Base-by-base conservation (phyloP, 331 rosid genomes). In the Erythrophleum ivorense region DNA sequence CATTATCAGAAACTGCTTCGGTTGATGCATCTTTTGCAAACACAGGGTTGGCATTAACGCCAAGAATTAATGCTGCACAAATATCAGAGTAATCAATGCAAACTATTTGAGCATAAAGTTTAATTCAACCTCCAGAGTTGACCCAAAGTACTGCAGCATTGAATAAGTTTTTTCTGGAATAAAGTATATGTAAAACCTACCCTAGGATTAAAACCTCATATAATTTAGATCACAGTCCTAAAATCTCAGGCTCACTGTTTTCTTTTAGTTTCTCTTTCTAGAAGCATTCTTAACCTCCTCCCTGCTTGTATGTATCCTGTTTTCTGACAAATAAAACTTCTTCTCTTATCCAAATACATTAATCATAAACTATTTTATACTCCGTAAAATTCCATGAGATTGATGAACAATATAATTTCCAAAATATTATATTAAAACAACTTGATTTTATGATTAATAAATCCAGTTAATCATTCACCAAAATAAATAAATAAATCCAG, bases 41-140 rank as follows among this genome's bases (percentile, higher is more conserved):
- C 77, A 89, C 89, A 64, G 92, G 82, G 77, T 85, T 88, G 68
- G 92, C 85, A 89, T 87, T 88, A 52, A 91, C 87, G 77, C 91
- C 96, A 58, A 93, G 68, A 73, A 88, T 45, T 64, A 89, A 74
- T 53, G 92, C 96, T 88, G 86, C 85, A 86, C 14, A 75, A 34
- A 80, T 52, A 81, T 38, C 45, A 83, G 63, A 80, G 76, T 62
- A 80, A 72, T 72, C 75, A 80, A 74, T 29, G 41, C 66, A 77
- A 73, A 69, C 49, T 71, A 66, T 46, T 31, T 38, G 55, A 86
- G 43, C 19, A 53, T 36, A 34, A 53, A 3, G 58, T 60, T 66
- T 78, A 45, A 58, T 50, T 78, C 60, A 38, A 11, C 54, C 72
- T 66, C 46, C 45, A 43, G 14, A 46, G 6, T 0, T 68, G 45